Evolutionary conservation across 768 basidiomycete species (phyloP).

Genomic region (Lactifluus piperatus): DNA sequence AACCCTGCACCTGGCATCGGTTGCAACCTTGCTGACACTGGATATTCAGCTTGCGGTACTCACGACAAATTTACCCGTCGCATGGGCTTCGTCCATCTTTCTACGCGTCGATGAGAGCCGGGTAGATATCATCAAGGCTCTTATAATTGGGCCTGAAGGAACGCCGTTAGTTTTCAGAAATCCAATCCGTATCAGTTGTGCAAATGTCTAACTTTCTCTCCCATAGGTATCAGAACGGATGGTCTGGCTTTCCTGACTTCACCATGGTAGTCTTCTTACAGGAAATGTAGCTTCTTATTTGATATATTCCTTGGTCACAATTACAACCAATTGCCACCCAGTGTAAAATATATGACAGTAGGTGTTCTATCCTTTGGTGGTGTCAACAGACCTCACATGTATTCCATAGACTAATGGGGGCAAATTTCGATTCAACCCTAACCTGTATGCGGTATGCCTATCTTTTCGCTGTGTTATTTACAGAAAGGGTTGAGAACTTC

Average conservation of each 20-base stretch:
- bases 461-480: constrained; percentile 3
- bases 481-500: neutral
- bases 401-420: constrained; percentile 67
- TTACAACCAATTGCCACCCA: constrained; percentile 83
- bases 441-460: constrained; percentile 83
- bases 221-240: constrained; percentile 83
- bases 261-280: constrained; percentile 2
- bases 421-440: constrained; percentile 88
- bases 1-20: neutral
- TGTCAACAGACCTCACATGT: neutral
- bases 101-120: constrained; percentile 86
- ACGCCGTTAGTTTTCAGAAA: constrained; percentile 51
- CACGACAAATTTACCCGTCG: constrained; percentile 88
- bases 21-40: neutral
- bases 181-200: neutral
- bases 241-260: constrained; percentile 39
- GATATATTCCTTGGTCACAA: constrained; percentile 88
- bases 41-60: constrained; percentile 74
- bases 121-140: constrained; percentile 86
- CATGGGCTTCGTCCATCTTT: constrained; percentile 93
- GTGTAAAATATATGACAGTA: constrained; percentile 65
- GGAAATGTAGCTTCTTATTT: constrained; percentile 50
- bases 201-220: neutral
- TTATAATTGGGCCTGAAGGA: constrained; percentile 87
- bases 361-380: constrained; percentile 16